Percentiles rank a stretch among this genome's conserved stretches.
Evolutionary conservation across 2,329 filamentous ascomycete genomes (phyloP).

Genomic region (Xylariaceae sp.): DNA sequence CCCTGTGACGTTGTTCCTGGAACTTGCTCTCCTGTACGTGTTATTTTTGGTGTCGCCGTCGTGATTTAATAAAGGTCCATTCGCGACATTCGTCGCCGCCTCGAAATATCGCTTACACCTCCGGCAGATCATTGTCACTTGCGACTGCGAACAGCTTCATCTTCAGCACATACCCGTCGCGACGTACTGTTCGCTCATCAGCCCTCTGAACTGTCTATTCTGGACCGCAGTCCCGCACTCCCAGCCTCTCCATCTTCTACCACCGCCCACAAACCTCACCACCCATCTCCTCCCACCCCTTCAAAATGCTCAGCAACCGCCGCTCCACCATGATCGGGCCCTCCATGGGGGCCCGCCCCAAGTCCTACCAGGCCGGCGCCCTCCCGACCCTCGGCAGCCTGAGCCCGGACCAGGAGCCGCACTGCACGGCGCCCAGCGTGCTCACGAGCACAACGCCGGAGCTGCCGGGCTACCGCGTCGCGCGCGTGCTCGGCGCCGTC

Average conservation of each 20-base stretch:
- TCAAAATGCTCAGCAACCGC: constrained; percentile 20
- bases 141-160: neutral
- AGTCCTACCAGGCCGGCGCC: constrained; percentile 1
- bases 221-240: neutral
- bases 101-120: no score
- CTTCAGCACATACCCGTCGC: no score
- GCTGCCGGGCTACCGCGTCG: constrained; percentile 19
- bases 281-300: neutral
- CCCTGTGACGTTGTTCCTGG: neutral
- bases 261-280: neutral
- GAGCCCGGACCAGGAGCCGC: constrained; percentile 17
- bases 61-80: no score
- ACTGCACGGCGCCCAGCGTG: constrained; percentile 15
- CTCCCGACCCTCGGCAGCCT: constrained; percentile 7
- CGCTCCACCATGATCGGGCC: constrained; percentile 16
- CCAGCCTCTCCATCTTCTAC: neutral
- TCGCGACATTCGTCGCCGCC: no score
- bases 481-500: constrained; percentile 15
- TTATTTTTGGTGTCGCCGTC: no score
- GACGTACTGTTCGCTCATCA: no score
- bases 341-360: constrained; percentile 5
- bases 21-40: no score
- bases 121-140: neutral
- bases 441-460: constrained; percentile 17
- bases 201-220: no score